Evolutionary conservation across 169 alveolate genomes (phyloP).

Genomic region (Sarcocystis neurona): DNA sequence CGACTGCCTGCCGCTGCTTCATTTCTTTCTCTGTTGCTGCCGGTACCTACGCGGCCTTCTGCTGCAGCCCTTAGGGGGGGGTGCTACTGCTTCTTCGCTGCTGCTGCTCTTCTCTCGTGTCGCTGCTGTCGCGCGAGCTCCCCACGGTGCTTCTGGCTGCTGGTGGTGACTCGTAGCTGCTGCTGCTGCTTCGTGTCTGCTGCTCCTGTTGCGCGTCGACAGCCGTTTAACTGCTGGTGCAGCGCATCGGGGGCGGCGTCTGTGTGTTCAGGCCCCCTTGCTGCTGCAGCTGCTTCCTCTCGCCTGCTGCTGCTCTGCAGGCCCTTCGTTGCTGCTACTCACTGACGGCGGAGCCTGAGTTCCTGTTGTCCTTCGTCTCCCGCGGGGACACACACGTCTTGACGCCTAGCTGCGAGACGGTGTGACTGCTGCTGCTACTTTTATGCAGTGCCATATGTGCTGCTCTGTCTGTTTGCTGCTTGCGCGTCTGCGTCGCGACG

Average conservation of each 20-base stretch:
- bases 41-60: background rate
- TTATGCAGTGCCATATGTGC: background rate
- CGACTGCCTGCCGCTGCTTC: background rate
- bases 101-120: background rate
- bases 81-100: constrained; percentile 15
- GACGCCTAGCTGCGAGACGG: background rate
- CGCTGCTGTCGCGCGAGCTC: background rate
- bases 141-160: background rate
- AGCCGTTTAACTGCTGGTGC: no score
- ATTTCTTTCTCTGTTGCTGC: background rate
- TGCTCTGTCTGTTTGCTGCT: background rate
- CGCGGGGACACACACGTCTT: background rate
- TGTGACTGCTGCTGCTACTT: background rate
- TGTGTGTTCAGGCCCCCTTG: background rate
- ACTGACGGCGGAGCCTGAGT: no score
- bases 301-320: background rate
- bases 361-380: background rate
- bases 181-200: no score
- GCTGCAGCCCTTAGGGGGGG: background rate
- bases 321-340: constrained; percentile 22
- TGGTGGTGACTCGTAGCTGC: no score
- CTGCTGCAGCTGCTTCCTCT: no score
- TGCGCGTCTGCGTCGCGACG: background rate
- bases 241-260: no score
- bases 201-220: no score